Base-by-base conservation (phyloP, 225 moss, liverwort and hornwort genomes). In the Polytrichum commune region DNA sequence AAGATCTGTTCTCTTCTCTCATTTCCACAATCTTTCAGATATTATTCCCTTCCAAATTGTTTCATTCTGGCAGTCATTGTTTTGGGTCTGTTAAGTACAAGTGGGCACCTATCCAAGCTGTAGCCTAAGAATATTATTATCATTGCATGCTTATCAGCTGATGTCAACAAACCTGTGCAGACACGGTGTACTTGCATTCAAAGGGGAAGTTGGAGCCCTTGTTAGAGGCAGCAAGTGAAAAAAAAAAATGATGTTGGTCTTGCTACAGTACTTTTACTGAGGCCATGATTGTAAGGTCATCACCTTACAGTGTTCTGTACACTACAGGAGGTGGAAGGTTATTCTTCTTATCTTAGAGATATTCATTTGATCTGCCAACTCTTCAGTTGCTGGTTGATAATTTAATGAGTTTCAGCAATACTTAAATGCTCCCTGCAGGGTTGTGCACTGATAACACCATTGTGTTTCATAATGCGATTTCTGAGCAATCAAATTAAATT, bases 201-300 rank as follows among this genome's bases (percentile, higher is more conserved):
- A 73, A 58, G 55, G 84, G 84, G n/a, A 27, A 82, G 67, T 65
- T 88, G 29, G 82, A 81, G 68, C 77, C 80, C 29, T 67, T 84
- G 78, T 79, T 88, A 53, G 75, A 82, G 68, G 82, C 84, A 68
- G 88, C 84, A 38, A 77, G 82, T 57, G 88, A 82, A 72, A 77
- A 65, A 28, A 73, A 46, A 35, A 87, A 75, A 5, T 84, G 71
- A 79, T 65, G 30, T 35, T 32, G 30, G 7, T 63, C 63, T 32
- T 65, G 46, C 13, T 53, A 33, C 26, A 63, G 8, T 23, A 7
- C 66, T 33, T 46, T 46, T 46, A 46, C 35, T 33, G 33, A 32
- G 24, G 24, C 60, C 60, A 24, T 2, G 9, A 60, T 9, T 23
- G 22, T 13, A 25, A 35, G 38, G 33, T 53, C 33, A 18, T 33